Evolutionary conservation across 176 grass and related monocot species (phyloP).

Genomic region (Cymbopogon citratus): DNA sequence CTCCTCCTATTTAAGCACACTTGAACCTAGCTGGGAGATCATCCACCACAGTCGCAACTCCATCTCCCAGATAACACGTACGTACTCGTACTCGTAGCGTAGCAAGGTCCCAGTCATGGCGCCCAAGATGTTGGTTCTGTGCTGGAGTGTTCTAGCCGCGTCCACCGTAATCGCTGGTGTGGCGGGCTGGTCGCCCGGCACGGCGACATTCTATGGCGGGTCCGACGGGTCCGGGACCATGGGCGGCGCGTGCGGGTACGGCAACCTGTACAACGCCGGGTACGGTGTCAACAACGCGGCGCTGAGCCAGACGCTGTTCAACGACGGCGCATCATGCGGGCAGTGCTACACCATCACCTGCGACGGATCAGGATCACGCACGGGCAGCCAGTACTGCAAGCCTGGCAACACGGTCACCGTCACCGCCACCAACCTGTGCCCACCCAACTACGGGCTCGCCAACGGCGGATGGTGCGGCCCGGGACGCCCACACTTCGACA

Average conservation of each 20-base stretch:
- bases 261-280: conserved; percentile 51
- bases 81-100: not conserved
- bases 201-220: too few relatives aligned
- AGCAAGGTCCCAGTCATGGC: not conserved
- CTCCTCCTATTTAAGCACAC: conserved; percentile 7
- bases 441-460: conserved; percentile 43
- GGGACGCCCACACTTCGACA: conserved; percentile 49
- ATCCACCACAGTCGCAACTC: not conserved
- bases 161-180: too few relatives aligned
- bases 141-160: too few relatives aligned
- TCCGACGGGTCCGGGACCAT: too few relatives aligned
- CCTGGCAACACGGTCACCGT: conserved; percentile 12
- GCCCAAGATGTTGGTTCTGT: too few relatives aligned
- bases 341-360: conserved; percentile 43
- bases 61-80: too few relatives aligned
- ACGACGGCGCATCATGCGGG: conserved; percentile 49
- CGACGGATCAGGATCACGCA: not conserved
- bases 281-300: conserved; percentile 47
- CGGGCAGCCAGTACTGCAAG: conserved; percentile 11
- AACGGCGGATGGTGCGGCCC: conserved; percentile 65
- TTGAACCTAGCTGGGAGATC: not conserved
- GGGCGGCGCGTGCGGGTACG: conserved; percentile 31
- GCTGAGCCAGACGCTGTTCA: conserved; percentile 42
- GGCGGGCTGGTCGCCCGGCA: too few relatives aligned
- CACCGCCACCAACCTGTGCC: conserved; percentile 55